Evolutionary conservation across 371 early-diverging fungal species (phyloP), one percentile per base, ranked within the genome.

Genomic region (Saksenaea oblongispora): DNA sequence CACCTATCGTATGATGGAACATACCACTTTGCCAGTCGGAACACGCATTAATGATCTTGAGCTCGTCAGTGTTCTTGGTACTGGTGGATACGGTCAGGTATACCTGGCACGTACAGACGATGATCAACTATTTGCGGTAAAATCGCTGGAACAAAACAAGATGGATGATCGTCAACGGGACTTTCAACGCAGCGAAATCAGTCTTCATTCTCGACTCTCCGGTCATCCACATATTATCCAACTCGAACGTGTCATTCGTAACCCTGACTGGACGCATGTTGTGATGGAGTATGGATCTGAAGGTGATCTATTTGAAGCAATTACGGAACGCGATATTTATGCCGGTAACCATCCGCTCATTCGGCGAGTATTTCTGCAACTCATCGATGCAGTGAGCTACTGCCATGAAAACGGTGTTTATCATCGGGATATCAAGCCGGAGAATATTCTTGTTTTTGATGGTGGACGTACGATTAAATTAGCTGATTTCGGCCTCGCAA

Each of bases 401-500:
- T 85, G 84, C 56, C 91, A 90, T 66, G 63, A 64, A 11, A 63
- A 74, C 14, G 81, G 84, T 15, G 76, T 91, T 14, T 88, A 77
- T 62, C 91, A 91, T 65, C 84, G 93, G 18, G 94, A 94, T 66
- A 70, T 91, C 27, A 91, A 91, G 66, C 91, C 91, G 34, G 90
- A 89, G 65, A 89, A 88, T 53, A 80, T 89, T 24, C 75, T 87
- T 24, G 79, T 85, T 26, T 80, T 82, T 58, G 71, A 78, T 28
- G 61, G 64, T 15, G 84, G 82, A 1, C 60, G 62, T 14, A 78
- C 79, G 0, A 72, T 95, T 63, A 95, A 95, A 71, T 82, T 98
- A 18, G 90, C 95, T 17, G 98, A 97, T 71, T 98, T 97, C 84
- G 98, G 98, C 0, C 85, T 98, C 10, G 89, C 96, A 3, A 96